Conservation (phyloP, 1,139 yeast species). For the Pichia terricola region DNA sequence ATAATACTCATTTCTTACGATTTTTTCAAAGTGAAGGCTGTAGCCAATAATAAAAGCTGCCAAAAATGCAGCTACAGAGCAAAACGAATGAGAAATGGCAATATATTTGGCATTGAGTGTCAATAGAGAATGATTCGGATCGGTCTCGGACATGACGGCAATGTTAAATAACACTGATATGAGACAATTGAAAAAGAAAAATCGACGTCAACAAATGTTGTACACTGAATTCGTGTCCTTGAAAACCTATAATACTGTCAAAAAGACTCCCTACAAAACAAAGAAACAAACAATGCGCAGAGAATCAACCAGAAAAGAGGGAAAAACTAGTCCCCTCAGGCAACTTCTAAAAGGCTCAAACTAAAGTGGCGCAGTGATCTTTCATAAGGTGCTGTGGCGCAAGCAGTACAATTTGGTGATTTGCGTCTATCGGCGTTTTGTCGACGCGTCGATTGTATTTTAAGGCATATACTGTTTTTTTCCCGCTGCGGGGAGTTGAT, state of each 20-base stretch:
- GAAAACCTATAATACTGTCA: too few species aligned
- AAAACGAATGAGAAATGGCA: constrained; percentile 61
- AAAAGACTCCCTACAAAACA: too few species aligned
- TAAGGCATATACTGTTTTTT: background rate
- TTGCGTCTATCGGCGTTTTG: background rate
- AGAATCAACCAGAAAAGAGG: too few species aligned
- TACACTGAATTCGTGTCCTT: background rate
- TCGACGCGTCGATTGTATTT: background rate
- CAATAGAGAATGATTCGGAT: constrained; percentile 9
- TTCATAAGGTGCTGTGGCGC: too few species aligned
- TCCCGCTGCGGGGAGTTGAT: background rate
- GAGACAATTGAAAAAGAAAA: too few species aligned
- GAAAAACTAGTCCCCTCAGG: too few species aligned
- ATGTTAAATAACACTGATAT: too few species aligned
- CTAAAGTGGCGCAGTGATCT: too few species aligned
- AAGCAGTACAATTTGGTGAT: too few species aligned
- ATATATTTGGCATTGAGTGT: constrained; percentile 51
- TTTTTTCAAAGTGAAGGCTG: constrained; percentile 70
- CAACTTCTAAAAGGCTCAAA: too few species aligned
- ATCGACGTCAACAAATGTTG: too few species aligned
- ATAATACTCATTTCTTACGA: constrained; percentile 74
- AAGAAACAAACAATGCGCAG: too few species aligned
- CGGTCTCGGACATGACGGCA: background rate
- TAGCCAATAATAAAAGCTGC: constrained; percentile 69
- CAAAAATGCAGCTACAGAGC: constrained; percentile 64